Evolutionary conservation across 768 basidiomycete species (phyloP).

Genomic region (Dendrothele bispora): DNA sequence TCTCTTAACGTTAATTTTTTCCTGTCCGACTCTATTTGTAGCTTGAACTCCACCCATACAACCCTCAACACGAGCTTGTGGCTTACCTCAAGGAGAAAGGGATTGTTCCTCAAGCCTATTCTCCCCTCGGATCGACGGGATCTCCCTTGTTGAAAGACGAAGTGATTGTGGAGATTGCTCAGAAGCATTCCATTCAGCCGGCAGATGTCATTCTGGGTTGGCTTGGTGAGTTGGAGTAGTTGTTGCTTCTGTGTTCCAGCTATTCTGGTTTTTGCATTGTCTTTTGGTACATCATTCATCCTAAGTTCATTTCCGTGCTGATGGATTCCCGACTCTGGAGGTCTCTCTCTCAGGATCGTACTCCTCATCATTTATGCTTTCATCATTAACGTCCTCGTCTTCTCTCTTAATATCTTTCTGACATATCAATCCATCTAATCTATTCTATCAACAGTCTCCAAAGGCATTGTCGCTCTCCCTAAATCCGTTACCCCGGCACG

Average conservation of each 20-base stretch:
- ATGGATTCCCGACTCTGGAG: too few relatives aligned
- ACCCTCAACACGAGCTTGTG: slow-evolving; percentile 70
- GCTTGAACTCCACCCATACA: slow-evolving; percentile 75
- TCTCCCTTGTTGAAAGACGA: slow-evolving; percentile 69
- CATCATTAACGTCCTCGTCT: too few relatives aligned
- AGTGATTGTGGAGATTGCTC: slow-evolving; percentile 56
- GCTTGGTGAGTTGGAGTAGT: slow-evolving; percentile 59
- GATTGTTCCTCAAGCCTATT: slow-evolving; percentile 78
- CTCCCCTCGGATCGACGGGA: slow-evolving; percentile 71
- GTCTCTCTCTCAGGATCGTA: too few relatives aligned
- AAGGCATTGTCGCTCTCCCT: slow-evolving; percentile 65
- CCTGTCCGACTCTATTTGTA: slow-evolving; percentile 19
- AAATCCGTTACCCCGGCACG: slow-evolving; percentile 77
- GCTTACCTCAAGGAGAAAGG: slow-evolving; percentile 61
- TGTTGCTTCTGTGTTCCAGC: too few relatives aligned
- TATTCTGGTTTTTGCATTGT: too few relatives aligned
- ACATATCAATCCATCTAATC: too few relatives aligned
- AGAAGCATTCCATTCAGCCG: slow-evolving; percentile 51
- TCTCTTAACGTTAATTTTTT: slow-evolving; percentile 1
- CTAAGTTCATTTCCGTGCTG: too few relatives aligned
- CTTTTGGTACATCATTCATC: too few relatives aligned
- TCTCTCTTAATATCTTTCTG: too few relatives aligned
- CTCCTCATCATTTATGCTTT: too few relatives aligned
- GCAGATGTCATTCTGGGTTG: slow-evolving; percentile 64
- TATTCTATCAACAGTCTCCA: too few relatives aligned